Percentiles rank a stretch among this genome's conserved stretches.
Conservation (phyloP, 2,329 filamentous ascomycete genomes). For the Bipolaris victoriae region DNA sequence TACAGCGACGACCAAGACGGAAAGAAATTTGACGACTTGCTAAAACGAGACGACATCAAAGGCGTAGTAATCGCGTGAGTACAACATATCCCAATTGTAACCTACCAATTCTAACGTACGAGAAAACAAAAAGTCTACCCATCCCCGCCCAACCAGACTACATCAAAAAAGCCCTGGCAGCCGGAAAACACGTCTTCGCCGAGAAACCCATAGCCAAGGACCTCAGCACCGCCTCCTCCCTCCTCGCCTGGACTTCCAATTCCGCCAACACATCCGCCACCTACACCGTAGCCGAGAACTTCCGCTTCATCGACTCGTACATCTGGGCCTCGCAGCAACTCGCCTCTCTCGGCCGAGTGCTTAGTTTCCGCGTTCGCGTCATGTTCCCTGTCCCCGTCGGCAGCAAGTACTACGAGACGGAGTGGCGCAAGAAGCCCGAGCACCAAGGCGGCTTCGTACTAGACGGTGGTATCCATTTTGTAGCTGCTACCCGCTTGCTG, state of each 20-base stretch:
- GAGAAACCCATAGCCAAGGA: slow-evolving; percentile 73
- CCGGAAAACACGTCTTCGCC: slow-evolving; percentile 72
- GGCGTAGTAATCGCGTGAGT: slow-evolving; percentile 62
- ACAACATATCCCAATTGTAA: no score
- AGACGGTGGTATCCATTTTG: slow-evolving; percentile 76
- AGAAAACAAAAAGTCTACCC: slow-evolving; percentile 56
- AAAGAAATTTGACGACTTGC: slow-evolving; percentile 58
- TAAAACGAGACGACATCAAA: slow-evolving; percentile 61
- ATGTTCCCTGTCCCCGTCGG: slow-evolving; percentile 55
- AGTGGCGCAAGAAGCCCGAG: slow-evolving; percentile 71
- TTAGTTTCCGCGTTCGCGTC: slow-evolving; percentile 60
- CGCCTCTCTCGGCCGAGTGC: slow-evolving; percentile 60
- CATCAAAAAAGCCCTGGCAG: slow-evolving; percentile 64
- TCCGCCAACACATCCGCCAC: slow-evolving; percentile 51
- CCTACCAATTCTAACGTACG: no score
- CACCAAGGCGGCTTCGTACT: slow-evolving; percentile 79
- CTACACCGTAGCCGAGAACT: slow-evolving; percentile 70
- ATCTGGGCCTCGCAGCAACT: slow-evolving; percentile 59
- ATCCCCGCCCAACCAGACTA: slow-evolving; percentile 66
- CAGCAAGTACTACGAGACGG: slow-evolving; percentile 62
- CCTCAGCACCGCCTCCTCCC: slow-evolving; percentile 56
- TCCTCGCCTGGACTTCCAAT: slow-evolving; percentile 55
- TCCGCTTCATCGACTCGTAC: slow-evolving; percentile 66
- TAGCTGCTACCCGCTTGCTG: slow-evolving; percentile 67
- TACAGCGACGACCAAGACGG: slow-evolving; percentile 64